These are phyloP conservation scores for Blastobotrys raffinosifermentans DNA, from an alignment of 1,139 yeast genomes.

Conservation along the genomic window DNA sequence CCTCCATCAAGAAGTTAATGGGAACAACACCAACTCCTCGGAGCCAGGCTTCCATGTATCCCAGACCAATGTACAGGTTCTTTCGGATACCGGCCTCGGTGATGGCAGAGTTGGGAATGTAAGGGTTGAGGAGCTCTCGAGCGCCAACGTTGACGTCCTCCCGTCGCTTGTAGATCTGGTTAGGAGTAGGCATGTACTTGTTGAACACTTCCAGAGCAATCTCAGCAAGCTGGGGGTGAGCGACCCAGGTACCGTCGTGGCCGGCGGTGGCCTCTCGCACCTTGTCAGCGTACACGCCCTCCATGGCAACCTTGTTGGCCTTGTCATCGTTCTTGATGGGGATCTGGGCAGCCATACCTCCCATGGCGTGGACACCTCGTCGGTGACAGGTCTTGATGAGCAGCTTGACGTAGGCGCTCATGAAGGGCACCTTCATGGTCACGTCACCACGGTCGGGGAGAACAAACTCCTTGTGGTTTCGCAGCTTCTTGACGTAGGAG, in stretches of 20 bases:
- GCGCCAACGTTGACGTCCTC: constrained; percentile 48
- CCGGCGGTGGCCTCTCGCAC: constrained; percentile 70
- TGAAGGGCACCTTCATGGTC: constrained; percentile 70
- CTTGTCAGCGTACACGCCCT: constrained; percentile 66
- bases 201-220: constrained; percentile 72
- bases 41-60: constrained; percentile 81
- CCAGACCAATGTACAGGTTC: constrained; percentile 65
- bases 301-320: constrained; percentile 63
- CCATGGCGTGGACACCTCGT: constrained; percentile 75
- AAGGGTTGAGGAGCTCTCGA: constrained; percentile 64
- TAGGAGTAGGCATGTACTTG: constrained; percentile 79
- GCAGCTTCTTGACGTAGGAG: constrained; percentile 61
- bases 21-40: constrained; percentile 78
- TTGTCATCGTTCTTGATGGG: constrained; percentile 65
- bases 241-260: constrained; percentile 81
- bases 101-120: constrained; percentile 56
- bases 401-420: constrained; percentile 62
- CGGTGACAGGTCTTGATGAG: constrained; percentile 67
- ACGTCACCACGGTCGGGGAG: constrained; percentile 71
- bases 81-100: constrained; percentile 71
- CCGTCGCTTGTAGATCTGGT: constrained; percentile 61
- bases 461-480: constrained; percentile 56
- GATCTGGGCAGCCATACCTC: constrained; percentile 83
- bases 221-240: constrained; percentile 72
- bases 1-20: constrained; percentile 79